These are phyloP conservation scores for Nothomitra cinnamomea DNA, from an alignment of 2,329 filamentous ascomycete genomes.

Conservation along the genomic window DNA sequence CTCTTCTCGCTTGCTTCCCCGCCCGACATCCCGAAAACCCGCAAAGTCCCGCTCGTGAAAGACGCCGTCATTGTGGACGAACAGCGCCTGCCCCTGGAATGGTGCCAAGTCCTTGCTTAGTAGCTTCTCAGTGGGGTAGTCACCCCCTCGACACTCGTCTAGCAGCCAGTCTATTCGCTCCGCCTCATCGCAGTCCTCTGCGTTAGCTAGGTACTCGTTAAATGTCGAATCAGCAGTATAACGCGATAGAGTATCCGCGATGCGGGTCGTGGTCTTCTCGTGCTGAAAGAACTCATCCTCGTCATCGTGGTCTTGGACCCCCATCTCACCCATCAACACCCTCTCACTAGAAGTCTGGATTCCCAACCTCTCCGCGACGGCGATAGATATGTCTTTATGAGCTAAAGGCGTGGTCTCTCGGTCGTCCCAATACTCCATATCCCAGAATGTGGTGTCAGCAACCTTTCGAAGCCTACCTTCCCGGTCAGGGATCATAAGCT, in stretches of 20 bases:
- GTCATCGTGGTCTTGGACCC: constrained; percentile 1
- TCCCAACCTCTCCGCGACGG: constrained; percentile 7
- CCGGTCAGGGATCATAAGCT: constrained; percentile 13
- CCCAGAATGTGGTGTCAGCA: constrained; percentile 12
- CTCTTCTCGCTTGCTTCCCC: constrained; percentile 18
- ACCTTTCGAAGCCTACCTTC: constrained; percentile 9
- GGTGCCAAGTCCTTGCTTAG: constrained; percentile 13
- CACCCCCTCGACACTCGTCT: constrained; percentile 10
- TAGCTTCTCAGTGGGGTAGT: constrained; percentile 10
- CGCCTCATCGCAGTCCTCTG: constrained; percentile 17
- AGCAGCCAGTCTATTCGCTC: constrained; percentile 18
- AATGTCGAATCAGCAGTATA: constrained; percentile 19
- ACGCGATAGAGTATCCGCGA: constrained; percentile 18
- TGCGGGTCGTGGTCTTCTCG: constrained; percentile 17
- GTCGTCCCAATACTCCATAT: constrained; percentile 4
- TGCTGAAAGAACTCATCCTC: constrained; percentile 20
- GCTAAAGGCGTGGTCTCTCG: constrained; percentile 1
- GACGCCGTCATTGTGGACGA: constrained; percentile 19
- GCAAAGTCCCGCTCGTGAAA: constrained; percentile 18
- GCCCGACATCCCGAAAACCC: constrained; percentile 19
- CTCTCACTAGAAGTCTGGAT: constrained; percentile 12
- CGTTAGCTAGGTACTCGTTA: constrained; percentile 22
- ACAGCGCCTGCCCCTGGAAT: constrained; percentile 18
- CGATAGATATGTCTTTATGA: constrained; percentile 12
- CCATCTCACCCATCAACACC: background rate